Base-by-base conservation (phyloP, 176 grass and related monocot species). In the Paspalum notatum region DNA sequence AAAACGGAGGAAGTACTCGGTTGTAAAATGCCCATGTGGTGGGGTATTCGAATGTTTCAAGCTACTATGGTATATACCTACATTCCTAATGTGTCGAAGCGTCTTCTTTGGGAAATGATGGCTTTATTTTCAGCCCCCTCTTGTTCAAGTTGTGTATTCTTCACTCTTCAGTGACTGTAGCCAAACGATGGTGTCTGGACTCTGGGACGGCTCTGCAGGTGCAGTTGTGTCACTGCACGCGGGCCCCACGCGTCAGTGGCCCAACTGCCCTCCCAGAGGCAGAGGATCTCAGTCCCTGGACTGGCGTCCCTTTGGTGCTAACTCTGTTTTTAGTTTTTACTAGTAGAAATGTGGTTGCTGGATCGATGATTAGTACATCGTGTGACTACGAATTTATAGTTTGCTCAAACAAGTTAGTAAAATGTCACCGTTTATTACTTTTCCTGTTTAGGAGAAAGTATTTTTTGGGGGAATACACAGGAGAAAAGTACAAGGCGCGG, bases 121-220 rank as follows among this genome's bases (percentile, higher is more conserved):
- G 46, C 15, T 71, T 40, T 22, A 42, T 71, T 40, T 22, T 52
- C 21, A 13, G 0, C 0, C 1, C 6, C 26, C 21, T 62, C n/a
- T 5, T 54, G 64, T 58, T 71, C 22, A 20, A 43, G 38, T 22
- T 53, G 15, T 78, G 20, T 61, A 56, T 49, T 77, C 9, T 68
- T 42, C 37, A 71, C 78, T 85, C 51, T 42, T 79, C 71, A 42
- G 16, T 85, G 44, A 58, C 3, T 49, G 22, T 12, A 71, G 18
- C 16, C 24, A 65, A 64, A 43, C 43, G 39, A 51, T n/a, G n/a
- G 32, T 54, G 62, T 13, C 48, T 51, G 27, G 18, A 32, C 32
- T 32, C 32, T 53, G n/a, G n/a, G n/a, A n/a, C n/a, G n/a, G n/a
- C n/a, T n/a, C n/a, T n/a, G n/a, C n/a, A n/a, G n/a, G n/a, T n/a